Conservation (phyloP, 768 basidiomycete genomes). For the Rhodotorula diobovata region DNA sequence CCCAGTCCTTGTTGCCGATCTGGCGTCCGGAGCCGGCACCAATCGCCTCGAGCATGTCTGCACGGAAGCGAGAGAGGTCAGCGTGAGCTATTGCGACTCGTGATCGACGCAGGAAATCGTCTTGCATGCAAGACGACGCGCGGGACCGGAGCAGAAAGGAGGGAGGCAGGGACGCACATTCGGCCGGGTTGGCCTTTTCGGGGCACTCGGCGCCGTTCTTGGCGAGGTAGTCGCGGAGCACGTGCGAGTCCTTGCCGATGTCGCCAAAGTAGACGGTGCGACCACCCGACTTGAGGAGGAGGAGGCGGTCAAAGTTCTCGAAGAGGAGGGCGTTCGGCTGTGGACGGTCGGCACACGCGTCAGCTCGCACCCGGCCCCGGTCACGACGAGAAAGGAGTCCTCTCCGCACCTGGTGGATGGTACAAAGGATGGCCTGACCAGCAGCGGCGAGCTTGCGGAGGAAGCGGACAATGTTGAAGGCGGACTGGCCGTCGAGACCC, state of each 20-base stretch:
- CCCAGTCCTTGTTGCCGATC: constrained; percentile 58
- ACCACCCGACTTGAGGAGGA: constrained; percentile 64
- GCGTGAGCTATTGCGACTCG: too few species aligned
- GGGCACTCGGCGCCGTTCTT: constrained; percentile 70
- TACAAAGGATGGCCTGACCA: constrained; percentile 50
- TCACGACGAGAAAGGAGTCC: too few species aligned
- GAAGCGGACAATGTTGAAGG: constrained; percentile 51
- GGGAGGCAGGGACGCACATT: constrained; percentile 50
- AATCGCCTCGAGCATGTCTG: constrained; percentile 62
- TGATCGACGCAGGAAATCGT: too few species aligned
- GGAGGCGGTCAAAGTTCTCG: constrained; percentile 66
- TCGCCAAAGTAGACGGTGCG: constrained; percentile 83
- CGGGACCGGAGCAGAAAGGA: too few species aligned
- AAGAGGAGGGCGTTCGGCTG: constrained; percentile 65
- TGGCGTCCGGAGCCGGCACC: constrained; percentile 68
- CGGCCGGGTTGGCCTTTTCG: constrained; percentile 64
- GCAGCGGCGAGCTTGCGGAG: constrained; percentile 51
- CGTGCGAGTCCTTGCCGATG: constrained; percentile 67
- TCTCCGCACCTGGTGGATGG: constrained; percentile 53
- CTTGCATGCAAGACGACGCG: too few species aligned
- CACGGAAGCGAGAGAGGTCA: too few species aligned
- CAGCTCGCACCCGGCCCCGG: too few species aligned
- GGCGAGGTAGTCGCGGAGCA: constrained; percentile 71
- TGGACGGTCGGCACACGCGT: too few species aligned
- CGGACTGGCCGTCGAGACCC: constrained; percentile 53